Percentiles rank a stretch among this genome's conserved stretches.
phyloP scores from a whole-genome alignment of 2,329 filamentous ascomycete genomes.

The Ascochyta koolunga region DNA sequence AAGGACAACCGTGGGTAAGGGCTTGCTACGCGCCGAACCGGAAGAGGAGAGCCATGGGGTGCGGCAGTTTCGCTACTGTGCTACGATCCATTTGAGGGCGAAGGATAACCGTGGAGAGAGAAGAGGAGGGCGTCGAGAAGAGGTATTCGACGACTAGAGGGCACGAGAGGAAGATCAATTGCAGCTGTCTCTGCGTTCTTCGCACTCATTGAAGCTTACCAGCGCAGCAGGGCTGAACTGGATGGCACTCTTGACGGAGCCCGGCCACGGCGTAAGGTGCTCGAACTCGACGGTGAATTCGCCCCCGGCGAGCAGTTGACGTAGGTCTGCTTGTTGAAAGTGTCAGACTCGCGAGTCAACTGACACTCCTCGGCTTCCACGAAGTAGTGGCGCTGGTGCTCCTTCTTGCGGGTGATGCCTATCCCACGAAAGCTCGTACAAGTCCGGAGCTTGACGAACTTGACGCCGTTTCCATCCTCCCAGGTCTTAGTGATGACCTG shows the following conservation, averaged over 20 bases:
- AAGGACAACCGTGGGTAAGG: not conserved
- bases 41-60: not conserved
- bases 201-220: conserved; percentile 12
- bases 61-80: not conserved
- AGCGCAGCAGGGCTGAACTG: conserved; percentile 12
- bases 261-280: conserved; percentile 17
- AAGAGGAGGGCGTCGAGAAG: not conserved
- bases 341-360: conserved; percentile 16
- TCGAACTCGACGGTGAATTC: conserved; percentile 24
- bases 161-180: not conserved
- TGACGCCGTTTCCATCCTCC: not conserved
- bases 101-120: not conserved
- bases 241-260: conserved; percentile 2
- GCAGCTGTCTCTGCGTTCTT: conserved; percentile 8
- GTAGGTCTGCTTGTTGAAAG: conserved; percentile 25
- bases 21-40: not conserved
- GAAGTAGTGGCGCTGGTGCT: conserved; percentile 12
- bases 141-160: not conserved
- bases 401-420: not conserved
- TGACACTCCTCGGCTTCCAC: conserved; percentile 14
- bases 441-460: conserved; percentile 15
- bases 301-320: conserved; percentile 22
- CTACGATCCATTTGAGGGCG: conserved; percentile 1
- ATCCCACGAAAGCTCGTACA: conserved; percentile 19
- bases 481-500: conserved; percentile 16